A percentile compares a stretch with the other conserved stretches of the same genome.
phyloP scores from a whole-genome alignment of 352 stramenopile genomes.

The Phytophthora capsici region DNA sequence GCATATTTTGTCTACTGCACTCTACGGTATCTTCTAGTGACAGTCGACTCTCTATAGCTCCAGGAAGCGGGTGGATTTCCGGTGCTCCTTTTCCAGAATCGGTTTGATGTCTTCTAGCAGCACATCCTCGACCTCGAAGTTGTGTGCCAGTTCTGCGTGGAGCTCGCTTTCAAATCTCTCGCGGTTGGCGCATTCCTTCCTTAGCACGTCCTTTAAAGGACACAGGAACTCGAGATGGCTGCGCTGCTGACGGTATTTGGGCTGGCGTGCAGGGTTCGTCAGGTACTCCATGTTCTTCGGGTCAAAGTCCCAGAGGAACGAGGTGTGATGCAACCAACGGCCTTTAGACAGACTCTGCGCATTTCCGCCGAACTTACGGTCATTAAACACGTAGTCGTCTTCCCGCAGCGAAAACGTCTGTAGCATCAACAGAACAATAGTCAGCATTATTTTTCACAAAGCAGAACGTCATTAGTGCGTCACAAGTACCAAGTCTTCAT shows the following conservation, averaged over 20 bases:
- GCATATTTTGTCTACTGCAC: slow-evolving; percentile 7
- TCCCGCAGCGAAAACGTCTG: slow-evolving; percentile 92
- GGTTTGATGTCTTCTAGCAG: slow-evolving; percentile 48
- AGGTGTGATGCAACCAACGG: slow-evolving; percentile 98
- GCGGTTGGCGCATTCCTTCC: slow-evolving; percentile 40
- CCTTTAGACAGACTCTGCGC: slow-evolving; percentile 95
- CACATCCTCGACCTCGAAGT: slow-evolving; percentile 72
- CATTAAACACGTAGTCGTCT: slow-evolving; percentile 96
- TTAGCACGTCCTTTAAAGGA: slow-evolving; percentile 83
- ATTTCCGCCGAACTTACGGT: slow-evolving; percentile 97
- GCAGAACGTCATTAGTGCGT: not conserved
- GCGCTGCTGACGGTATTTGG: slow-evolving; percentile 93
- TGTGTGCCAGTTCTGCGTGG: slow-evolving; percentile 47
- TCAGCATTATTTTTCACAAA: slow-evolving; percentile 9
- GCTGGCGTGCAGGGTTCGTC: slow-evolving; percentile 94
- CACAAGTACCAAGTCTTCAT: slow-evolving; percentile 27
- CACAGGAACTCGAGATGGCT: slow-evolving; percentile 95
- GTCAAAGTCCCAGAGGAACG: slow-evolving; percentile 97
- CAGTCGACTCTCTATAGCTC: slow-evolving; percentile 40
- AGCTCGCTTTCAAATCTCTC: slow-evolving; percentile 57
- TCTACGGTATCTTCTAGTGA: slow-evolving; percentile 10
- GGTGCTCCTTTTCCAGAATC: slow-evolving; percentile 66
- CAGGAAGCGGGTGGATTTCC: slow-evolving; percentile 71
- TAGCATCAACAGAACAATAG: not conserved
- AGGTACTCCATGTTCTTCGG: slow-evolving; percentile 95